These are phyloP conservation scores for Achaetomium macrosporum DNA, from an alignment of 2,329 filamentous ascomycete genomes.

Conservation along the genomic window DNA sequence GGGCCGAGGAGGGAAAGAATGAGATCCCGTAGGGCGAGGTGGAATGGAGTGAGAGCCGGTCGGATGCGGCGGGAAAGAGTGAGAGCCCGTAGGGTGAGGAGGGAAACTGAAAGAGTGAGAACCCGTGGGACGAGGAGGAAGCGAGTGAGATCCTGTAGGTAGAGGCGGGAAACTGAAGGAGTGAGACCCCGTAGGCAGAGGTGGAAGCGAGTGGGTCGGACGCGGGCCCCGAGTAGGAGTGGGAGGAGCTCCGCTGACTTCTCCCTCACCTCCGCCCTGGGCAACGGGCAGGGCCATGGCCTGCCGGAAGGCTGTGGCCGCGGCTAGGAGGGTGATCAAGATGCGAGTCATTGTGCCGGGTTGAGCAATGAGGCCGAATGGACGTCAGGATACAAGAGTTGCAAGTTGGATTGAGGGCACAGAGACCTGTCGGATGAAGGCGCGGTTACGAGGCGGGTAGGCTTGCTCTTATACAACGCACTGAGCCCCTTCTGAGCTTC, in stretches of 20 bases:
- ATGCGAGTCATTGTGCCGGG: constrained; percentile 21
- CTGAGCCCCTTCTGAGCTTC: not conserved
- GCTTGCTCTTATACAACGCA: no score
- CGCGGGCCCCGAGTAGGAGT: constrained; percentile 3
- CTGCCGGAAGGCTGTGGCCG: constrained; percentile 19
- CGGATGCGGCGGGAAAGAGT: no score
- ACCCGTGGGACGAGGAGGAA: no score
- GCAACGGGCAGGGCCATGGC: constrained; percentile 17
- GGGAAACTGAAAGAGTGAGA: no score
- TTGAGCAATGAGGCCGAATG: not conserved
- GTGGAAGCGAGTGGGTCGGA: not conserved
- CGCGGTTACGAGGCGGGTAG: no score
- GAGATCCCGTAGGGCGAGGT: no score
- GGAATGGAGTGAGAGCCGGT: no score
- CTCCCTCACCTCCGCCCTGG: constrained; percentile 8
- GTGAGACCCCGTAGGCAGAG: not conserved
- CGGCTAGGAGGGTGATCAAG: constrained; percentile 20
- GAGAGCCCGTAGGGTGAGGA: no score
- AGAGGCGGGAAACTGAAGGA: not conserved
- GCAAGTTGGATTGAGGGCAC: no score
- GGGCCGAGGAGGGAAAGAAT: no score
- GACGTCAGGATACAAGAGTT: not conserved
- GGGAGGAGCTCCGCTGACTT: not conserved
- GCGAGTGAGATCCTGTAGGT: not conserved
- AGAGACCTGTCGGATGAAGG: no score